Percentiles rank a stretch among this genome's conserved stretches.
Conservation (phyloP, 2,329 filamentous ascomycete genomes). For the Ophiostoma populinum region DNA sequence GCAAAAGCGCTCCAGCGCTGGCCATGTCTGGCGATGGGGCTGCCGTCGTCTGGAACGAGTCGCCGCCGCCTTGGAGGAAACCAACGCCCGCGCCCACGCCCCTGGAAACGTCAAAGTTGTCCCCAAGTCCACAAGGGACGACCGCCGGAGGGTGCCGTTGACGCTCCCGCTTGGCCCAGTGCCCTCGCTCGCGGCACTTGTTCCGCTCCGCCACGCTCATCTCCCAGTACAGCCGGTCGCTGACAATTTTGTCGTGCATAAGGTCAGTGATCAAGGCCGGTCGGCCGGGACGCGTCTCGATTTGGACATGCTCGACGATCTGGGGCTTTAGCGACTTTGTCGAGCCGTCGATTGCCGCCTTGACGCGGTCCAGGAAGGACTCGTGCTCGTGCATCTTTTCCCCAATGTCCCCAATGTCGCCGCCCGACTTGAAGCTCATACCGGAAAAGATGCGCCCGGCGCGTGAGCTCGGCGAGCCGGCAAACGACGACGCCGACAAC, state of each 20-base stretch:
- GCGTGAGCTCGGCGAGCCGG: too few relatives aligned
- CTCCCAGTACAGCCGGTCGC: slow-evolving; percentile 3
- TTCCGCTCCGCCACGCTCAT: background rate
- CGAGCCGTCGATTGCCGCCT: background rate
- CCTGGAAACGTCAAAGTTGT: too few relatives aligned
- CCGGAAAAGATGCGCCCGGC: background rate
- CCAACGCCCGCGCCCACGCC: too few relatives aligned
- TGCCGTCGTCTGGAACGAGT: too few relatives aligned
- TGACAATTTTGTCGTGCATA: slow-evolving; percentile 5
- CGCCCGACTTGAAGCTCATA: too few relatives aligned
- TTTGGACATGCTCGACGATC: background rate
- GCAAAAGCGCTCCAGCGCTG: too few relatives aligned
- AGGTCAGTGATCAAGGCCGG: background rate
- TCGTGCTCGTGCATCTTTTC: too few relatives aligned
- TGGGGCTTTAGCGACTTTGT: background rate
- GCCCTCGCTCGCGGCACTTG: background rate
- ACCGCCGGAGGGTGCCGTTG: background rate
- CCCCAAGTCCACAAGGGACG: too few relatives aligned
- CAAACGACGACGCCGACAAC: too few relatives aligned
- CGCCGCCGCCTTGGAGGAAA: too few relatives aligned
- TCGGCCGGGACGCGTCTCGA: background rate
- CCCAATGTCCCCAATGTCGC: too few relatives aligned
- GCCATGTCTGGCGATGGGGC: too few relatives aligned
- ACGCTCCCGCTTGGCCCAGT: background rate
- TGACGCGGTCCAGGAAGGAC: background rate